These are phyloP conservation scores for Exobasidium cylindrosporum DNA, from an alignment of 1,284 basidiomycete species.

Conservation along the genomic window DNA sequence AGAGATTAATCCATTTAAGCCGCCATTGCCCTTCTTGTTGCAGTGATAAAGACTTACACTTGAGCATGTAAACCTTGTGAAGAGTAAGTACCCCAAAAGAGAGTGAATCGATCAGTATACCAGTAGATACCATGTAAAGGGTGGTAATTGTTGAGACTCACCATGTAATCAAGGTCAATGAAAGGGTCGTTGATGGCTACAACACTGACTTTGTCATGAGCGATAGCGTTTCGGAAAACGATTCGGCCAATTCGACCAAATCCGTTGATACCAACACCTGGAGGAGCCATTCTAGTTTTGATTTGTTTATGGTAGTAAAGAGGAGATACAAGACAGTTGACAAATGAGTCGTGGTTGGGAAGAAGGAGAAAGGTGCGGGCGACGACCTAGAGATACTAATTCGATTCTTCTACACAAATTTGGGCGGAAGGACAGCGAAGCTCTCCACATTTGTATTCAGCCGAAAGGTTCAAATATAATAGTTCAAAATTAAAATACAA, in stretches of 20 bases:
- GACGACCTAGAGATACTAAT: too few relatives aligned
- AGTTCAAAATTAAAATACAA: too few relatives aligned
- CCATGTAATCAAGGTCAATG: slow-evolving; percentile 73
- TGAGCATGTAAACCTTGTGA: slow-evolving; percentile 86
- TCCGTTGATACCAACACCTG: slow-evolving; percentile 51
- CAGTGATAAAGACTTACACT: slow-evolving; percentile 62
- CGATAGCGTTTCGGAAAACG: slow-evolving; percentile 76
- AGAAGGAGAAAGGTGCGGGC: too few relatives aligned
- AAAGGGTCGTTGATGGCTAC: slow-evolving; percentile 66
- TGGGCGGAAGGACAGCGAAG: too few relatives aligned
- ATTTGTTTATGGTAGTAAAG: neutral
- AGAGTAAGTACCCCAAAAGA: neutral
- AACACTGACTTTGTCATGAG: slow-evolving; percentile 38
- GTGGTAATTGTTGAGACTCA: too few relatives aligned
- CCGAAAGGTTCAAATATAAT: too few relatives aligned
- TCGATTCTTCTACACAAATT: too few relatives aligned
- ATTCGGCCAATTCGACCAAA: slow-evolving; percentile 62
- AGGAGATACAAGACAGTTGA: neutral
- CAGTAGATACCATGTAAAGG: neutral
- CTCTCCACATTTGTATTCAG: too few relatives aligned
- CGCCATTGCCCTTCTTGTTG: too few relatives aligned
- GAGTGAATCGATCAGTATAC: neutral
- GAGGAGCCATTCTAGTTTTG: slow-evolving; percentile 19
- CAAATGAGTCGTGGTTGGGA: neutral
- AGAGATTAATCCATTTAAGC: too few relatives aligned